phyloP scores from a whole-genome alignment of 257 asterid genomes.

The Solanum okadae region DNA sequence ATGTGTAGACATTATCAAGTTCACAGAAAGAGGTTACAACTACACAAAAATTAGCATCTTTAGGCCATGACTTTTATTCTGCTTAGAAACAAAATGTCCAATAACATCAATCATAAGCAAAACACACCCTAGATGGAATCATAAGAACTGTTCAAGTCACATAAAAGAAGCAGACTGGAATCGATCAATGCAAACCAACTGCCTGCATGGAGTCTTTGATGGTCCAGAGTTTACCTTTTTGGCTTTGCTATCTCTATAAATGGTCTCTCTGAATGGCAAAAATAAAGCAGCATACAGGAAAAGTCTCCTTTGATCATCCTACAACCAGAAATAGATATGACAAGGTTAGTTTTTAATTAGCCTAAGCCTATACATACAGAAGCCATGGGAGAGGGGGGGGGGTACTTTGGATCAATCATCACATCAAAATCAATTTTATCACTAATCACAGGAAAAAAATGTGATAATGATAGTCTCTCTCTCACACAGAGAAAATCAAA shows the following conservation, averaged over 20 bases:
- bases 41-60: background rate
- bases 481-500: background rate
- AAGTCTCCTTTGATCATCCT: conserved; percentile 71
- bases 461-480: background rate
- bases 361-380: too few species aligned
- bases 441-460: background rate
- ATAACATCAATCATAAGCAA: background rate
- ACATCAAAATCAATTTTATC: background rate
- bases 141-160: background rate
- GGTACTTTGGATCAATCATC: background rate
- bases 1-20: background rate
- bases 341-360: background rate
- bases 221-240: conserved; percentile 40
- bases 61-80: background rate
- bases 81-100: background rate
- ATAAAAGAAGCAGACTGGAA: background rate
- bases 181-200: background rate
- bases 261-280: conserved; percentile 50
- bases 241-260: conserved; percentile 55
- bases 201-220: background rate
- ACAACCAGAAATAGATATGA: background rate
- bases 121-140: background rate
- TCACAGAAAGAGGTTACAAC: background rate
- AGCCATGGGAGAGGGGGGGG: background rate
- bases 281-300: conserved; percentile 69